Conservation (phyloP, 1,284 basidiomycete genomes). For the Melampsora larici-populina region DNA sequence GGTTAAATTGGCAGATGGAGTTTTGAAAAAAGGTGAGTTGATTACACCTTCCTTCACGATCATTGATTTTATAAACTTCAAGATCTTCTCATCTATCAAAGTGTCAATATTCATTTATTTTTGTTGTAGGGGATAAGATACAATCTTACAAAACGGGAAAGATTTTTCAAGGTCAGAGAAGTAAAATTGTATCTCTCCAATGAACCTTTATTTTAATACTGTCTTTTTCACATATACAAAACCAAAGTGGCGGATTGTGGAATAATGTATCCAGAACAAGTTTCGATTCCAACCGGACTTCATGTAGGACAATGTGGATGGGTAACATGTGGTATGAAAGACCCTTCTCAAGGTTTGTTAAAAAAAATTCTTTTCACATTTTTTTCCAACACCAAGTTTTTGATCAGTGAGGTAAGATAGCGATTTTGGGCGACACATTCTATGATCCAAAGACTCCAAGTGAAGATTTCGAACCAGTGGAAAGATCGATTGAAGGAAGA, state of each 20-base stretch:
- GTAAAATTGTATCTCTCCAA: neutral
- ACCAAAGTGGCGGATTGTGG: slow-evolving; percentile 31
- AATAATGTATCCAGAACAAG: slow-evolving; percentile 41
- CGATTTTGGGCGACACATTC: slow-evolving; percentile 89
- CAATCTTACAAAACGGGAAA: slow-evolving; percentile 39
- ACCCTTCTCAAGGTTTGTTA: slow-evolving; percentile 53
- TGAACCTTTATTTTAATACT: neutral
- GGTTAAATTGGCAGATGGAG: slow-evolving; percentile 67
- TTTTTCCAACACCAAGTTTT: slow-evolving; percentile 44
- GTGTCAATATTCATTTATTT: neutral
- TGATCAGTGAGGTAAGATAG: slow-evolving; percentile 55
- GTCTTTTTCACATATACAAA: neutral
- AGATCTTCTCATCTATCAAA: neutral
- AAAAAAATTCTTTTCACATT: neutral
- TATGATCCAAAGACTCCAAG: slow-evolving; percentile 65
- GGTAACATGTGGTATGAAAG: slow-evolving; percentile 88
- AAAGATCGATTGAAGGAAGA: slow-evolving; percentile 78
- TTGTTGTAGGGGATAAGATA: slow-evolving; percentile 29
- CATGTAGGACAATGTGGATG: slow-evolving; percentile 41
- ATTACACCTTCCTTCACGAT: neutral
- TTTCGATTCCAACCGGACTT: slow-evolving; percentile 29
- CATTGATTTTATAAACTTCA: neutral
- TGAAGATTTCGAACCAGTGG: slow-evolving; percentile 70
- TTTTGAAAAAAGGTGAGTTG: slow-evolving; percentile 58
- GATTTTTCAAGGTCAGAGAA: slow-evolving; percentile 26